Percentiles rank a stretch among this genome's conserved stretches.
These are phyloP conservation scores for Musa schizocarpa DNA, from an alignment of 176 grass and related monocot species.

Conservation along the genomic window DNA sequence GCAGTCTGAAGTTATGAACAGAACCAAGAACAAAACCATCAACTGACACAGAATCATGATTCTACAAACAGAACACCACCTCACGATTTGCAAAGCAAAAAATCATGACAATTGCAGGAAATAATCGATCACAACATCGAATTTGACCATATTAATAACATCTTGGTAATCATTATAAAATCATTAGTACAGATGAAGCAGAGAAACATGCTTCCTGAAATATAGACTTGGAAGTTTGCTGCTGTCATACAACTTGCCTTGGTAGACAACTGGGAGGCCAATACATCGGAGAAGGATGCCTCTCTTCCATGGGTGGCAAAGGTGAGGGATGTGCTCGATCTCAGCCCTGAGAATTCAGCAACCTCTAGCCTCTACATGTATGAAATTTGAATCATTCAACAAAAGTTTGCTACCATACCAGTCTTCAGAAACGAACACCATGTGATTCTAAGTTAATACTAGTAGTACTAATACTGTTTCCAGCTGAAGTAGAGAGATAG, in stretches of 20 bases:
- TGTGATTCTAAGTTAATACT: too few species aligned
- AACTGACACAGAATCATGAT: too few species aligned
- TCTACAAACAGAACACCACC: too few species aligned
- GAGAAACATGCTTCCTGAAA: too few species aligned
- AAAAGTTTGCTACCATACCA: not conserved
- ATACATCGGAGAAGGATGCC: constrained; percentile 50
- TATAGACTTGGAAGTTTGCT: not conserved
- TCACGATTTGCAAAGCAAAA: too few species aligned
- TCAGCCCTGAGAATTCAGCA: constrained; percentile 61
- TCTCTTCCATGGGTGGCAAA: constrained; percentile 34
- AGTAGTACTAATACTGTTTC: not conserved
- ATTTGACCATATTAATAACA: too few species aligned
- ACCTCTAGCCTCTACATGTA: constrained; percentile 59
- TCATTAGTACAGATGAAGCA: too few species aligned
- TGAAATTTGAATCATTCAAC: not conserved
- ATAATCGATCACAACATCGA: too few species aligned
- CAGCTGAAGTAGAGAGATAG: not conserved
- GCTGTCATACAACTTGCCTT: constrained; percentile 29
- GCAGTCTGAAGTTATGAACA: constrained; percentile 28
- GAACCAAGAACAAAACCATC: too few species aligned
- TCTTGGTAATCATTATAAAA: too few species aligned
- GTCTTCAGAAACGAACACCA: too few species aligned
- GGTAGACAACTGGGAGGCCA: constrained; percentile 48
- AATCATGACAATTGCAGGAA: too few species aligned
- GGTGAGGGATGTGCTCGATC: constrained; percentile 38